Percentiles rank a stretch among this genome's conserved stretches.
Evolutionary conservation across 768 basidiomycete species (phyloP).

Genomic region (Butyriboletus loyo): DNA sequence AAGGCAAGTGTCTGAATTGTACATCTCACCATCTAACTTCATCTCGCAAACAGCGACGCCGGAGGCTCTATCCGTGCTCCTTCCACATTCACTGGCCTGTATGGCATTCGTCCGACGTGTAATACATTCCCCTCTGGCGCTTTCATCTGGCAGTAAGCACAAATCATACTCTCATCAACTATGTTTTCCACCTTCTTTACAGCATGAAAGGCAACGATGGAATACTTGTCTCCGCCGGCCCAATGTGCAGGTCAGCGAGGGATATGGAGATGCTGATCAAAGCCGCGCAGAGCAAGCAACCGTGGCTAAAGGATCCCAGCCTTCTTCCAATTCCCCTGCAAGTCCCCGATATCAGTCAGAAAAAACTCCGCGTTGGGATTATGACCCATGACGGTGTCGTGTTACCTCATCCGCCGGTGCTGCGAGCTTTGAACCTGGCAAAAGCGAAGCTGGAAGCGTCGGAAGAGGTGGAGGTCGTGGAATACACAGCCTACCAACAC

Average conservation of each 20-base stretch:
- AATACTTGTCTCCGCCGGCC: conserved; percentile 10
- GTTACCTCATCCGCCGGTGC: conserved; percentile 40
- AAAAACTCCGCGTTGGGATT: conserved; percentile 27
- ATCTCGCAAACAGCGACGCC: conserved; percentile 18
- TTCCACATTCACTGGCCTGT: conserved; percentile 36
- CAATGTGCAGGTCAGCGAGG: conserved; percentile 28
- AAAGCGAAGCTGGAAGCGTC: conserved; percentile 36
- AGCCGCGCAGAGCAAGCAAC: conserved; percentile 30
- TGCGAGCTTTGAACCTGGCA: conserved; percentile 37
- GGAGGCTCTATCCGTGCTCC: conserved; percentile 42
- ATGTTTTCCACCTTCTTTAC: conserved; percentile 9
- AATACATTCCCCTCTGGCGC: conserved; percentile 26
- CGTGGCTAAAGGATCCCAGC: conserved; percentile 39
- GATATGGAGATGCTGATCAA: conserved; percentile 22
- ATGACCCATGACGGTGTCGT: conserved; percentile 37
- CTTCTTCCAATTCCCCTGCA: conserved; percentile 29
- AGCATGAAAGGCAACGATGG: conserved; percentile 28
- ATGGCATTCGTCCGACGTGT: conserved; percentile 40
- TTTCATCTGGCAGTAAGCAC: conserved; percentile 19
- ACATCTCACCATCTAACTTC: neutral
- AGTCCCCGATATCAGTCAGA: conserved; percentile 25
- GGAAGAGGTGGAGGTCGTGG: conserved; percentile 33
- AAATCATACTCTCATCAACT: neutral
- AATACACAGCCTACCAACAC: conserved; percentile 38
- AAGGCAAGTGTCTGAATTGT: conserved; percentile 25